phyloP scores from a whole-genome alignment of 2,329 filamentous ascomycete species.

The Epichloe uncinata region DNA sequence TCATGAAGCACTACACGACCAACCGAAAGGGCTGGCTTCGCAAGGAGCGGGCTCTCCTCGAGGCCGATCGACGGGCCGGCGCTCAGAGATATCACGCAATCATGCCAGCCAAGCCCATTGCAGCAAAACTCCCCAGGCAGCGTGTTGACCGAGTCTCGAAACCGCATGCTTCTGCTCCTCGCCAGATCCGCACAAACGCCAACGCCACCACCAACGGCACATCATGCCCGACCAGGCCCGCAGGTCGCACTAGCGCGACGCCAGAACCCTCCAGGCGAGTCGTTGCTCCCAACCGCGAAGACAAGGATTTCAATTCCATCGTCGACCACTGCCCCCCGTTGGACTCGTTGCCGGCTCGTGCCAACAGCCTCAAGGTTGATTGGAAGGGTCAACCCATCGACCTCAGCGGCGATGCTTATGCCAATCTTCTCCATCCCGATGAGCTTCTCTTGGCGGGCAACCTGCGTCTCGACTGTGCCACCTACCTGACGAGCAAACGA shows the following conservation, averaged over 20 bases:
- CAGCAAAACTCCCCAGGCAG: constrained; percentile 17
- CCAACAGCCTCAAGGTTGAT: constrained; percentile 66
- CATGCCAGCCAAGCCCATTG: constrained; percentile 28
- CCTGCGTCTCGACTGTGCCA: constrained; percentile 71
- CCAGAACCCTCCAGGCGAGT: constrained; percentile 38
- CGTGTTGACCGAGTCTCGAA: constrained; percentile 24
- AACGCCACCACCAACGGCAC: constrained; percentile 12
- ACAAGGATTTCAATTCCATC: constrained; percentile 64
- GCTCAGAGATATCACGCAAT: constrained; percentile 26
- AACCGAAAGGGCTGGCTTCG: constrained; percentile 35
- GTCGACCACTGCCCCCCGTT: constrained; percentile 65
- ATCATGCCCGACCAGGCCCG: constrained; percentile 13
- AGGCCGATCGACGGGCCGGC: constrained; percentile 32
- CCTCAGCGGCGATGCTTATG: constrained; percentile 57
- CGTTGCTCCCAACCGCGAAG: constrained; percentile 58
- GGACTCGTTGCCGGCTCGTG: constrained; percentile 48
- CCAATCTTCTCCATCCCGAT: constrained; percentile 58
- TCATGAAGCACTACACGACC: constrained; percentile 30
- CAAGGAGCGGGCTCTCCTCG: constrained; percentile 36
- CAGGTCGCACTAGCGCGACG: constrained; percentile 28
- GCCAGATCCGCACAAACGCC: constrained; percentile 22
- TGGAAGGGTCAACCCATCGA: constrained; percentile 77
- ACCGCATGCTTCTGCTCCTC: constrained; percentile 18
- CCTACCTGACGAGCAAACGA: constrained; percentile 85
- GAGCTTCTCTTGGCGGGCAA: constrained; percentile 66